phyloP scores from a whole-genome alignment of 345 rosid genomes.

The Atalantia buxifolia region DNA sequence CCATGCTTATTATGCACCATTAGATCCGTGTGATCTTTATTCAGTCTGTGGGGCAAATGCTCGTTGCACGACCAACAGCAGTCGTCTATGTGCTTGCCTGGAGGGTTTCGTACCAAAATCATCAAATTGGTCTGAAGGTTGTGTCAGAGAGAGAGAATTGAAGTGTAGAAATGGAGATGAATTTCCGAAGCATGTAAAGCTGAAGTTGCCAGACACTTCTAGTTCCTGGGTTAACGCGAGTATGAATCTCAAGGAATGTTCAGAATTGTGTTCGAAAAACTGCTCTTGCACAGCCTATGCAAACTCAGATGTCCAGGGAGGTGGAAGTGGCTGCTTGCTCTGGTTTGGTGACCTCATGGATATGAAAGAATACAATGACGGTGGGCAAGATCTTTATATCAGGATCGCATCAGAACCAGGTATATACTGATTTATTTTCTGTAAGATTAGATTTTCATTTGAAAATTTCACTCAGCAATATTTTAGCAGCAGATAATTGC shows the following conservation, averaged over 20 bases:
- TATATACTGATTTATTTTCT: constrained; percentile 9
- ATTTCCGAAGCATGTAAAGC: constrained; percentile 24
- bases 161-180: constrained; percentile 33
- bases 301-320: constrained; percentile 28
- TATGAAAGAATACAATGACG: constrained; percentile 11
- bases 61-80: constrained; percentile 31
- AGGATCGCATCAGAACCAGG: constrained; percentile 24
- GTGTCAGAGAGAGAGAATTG: constrained; percentile 33
- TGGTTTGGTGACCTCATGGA: constrained; percentile 49
- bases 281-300: constrained; percentile 57
- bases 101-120: constrained; percentile 40
- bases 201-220: constrained; percentile 45
- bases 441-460: too few species aligned
- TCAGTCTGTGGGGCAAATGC: constrained; percentile 40
- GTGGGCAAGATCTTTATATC: constrained; percentile 25
- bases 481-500: neutral
- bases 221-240: constrained; percentile 20
- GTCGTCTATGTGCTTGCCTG: constrained; percentile 43
- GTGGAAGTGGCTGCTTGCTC: constrained; percentile 49
- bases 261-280: constrained; percentile 29
- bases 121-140: constrained; percentile 46
- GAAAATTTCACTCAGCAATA: neutral
- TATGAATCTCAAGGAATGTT: constrained; percentile 26
- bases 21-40: constrained; percentile 44
- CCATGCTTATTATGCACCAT: constrained; percentile 30